Evolutionary conservation across 148 eudicot genomes (phyloP).

Genomic region (Rhododendron ovatum): DNA sequence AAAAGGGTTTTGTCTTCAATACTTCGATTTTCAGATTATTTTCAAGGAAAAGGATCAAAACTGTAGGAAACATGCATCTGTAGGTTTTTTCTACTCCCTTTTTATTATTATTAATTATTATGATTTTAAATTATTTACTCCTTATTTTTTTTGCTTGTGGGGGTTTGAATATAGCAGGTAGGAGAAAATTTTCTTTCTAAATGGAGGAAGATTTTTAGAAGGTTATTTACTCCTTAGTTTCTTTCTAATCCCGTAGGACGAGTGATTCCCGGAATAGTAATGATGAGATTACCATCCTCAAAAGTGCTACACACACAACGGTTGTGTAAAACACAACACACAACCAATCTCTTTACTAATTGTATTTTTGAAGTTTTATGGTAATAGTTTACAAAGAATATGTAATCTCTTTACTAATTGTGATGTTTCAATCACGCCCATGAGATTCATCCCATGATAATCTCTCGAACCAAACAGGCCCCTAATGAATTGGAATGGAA

Average conservation of each 20-base stretch:
- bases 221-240: too few relatives aligned
- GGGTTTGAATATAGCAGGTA: not conserved
- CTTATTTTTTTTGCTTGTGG: not conserved
- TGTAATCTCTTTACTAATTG: not conserved
- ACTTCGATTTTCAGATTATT: not conserved
- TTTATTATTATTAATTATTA: not conserved
- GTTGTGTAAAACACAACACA: too few relatives aligned
- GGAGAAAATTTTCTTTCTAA: not conserved
- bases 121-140: not conserved
- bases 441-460: not conserved
- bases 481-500: not conserved
- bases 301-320: too few relatives aligned
- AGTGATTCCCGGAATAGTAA: not conserved
- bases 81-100: not conserved
- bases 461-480: not conserved
- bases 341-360: too few relatives aligned
- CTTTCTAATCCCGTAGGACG: not conserved
- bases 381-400: not conserved
- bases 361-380: not conserved
- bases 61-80: not conserved
- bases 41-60: not conserved
- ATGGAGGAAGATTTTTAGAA: not conserved
- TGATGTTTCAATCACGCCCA: not conserved
- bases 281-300: not conserved
- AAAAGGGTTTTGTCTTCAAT: not conserved